Conservation (phyloP, 2,329 filamentous ascomycete genomes). For the Orbilia javanica region DNA sequence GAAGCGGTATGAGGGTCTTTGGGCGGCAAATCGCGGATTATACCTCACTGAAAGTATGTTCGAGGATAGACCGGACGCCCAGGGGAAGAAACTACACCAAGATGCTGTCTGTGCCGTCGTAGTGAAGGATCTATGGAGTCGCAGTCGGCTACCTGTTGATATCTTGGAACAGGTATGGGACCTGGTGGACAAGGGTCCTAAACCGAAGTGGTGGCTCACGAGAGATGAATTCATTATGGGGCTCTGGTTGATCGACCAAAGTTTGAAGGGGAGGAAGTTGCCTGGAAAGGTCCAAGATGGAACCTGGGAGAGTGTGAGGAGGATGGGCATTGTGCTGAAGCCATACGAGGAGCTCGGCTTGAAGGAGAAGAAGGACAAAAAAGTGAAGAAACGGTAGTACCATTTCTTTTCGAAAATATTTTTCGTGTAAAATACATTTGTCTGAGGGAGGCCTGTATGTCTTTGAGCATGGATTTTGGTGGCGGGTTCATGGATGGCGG, state of each 20-base stretch:
- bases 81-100: conserved; percentile 54
- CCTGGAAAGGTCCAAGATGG: conserved; percentile 78
- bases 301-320: conserved; percentile 78
- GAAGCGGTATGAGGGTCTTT: conserved; percentile 85
- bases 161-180: conserved; percentile 83
- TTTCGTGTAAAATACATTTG: neutral
- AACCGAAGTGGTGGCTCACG: conserved; percentile 70
- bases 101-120: conserved; percentile 76
- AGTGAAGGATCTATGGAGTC: conserved; percentile 79
- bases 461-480: neutral
- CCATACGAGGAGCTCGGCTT: conserved; percentile 42
- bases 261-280: conserved; percentile 82
- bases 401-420: neutral
- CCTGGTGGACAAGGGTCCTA: conserved; percentile 73
- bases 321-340: conserved; percentile 64
- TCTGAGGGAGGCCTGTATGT: neutral
- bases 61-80: conserved; percentile 59
- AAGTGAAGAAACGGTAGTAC: conserved; percentile 40
- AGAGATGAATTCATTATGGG: conserved; percentile 84
- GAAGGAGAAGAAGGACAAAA: conserved; percentile 53
- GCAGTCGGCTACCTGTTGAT: conserved; percentile 76
- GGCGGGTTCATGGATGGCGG: neutral
- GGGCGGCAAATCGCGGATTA: conserved; percentile 82
- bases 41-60: conserved; percentile 60
- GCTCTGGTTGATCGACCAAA: conserved; percentile 84